Conservation (phyloP, 1,284 basidiomycete species). For the Sparassis latifolia region DNA sequence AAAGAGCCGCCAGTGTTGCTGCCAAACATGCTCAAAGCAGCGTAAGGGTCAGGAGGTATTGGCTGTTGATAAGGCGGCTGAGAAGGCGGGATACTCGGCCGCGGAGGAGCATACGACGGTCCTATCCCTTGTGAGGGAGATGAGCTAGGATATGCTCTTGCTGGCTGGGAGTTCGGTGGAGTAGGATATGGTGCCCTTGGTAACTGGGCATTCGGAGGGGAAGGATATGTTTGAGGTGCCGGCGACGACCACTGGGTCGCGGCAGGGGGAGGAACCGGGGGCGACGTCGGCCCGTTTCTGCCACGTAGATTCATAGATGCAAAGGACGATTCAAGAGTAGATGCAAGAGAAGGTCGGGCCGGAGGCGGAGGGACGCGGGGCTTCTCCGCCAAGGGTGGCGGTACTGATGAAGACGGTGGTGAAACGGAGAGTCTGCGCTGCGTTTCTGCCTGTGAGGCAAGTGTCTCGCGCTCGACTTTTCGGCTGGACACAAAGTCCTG, state of each 20-base stretch:
- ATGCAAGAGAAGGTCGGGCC: conserved; percentile 26
- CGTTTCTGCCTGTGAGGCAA: conserved; percentile 68
- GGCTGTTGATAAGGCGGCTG: conserved; percentile 27
- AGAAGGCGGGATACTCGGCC: conserved; percentile 30
- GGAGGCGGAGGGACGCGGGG: conserved; percentile 44
- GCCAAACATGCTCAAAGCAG: conserved; percentile 40
- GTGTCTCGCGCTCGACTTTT: conserved; percentile 62
- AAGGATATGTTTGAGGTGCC: conserved; percentile 19
- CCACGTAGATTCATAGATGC: conserved; percentile 43
- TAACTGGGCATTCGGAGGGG: conserved; percentile 20
- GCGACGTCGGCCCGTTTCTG: conserved; percentile 26
- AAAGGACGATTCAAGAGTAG: conserved; percentile 43
- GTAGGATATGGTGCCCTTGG: conserved; percentile 19
- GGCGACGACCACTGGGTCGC: conserved; percentile 18
- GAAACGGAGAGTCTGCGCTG: conserved; percentile 49
- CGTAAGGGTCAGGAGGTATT: conserved; percentile 45
- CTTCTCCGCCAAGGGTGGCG: conserved; percentile 37
- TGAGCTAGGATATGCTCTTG: no score
- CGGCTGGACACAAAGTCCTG: conserved; percentile 60
- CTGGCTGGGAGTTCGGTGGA: conserved; percentile 29
- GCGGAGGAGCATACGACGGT: background rate
- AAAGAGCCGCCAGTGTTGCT: conserved; percentile 10
- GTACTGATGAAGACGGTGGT: conserved; percentile 25
- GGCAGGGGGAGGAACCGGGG: conserved; percentile 25
- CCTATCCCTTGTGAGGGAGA: no score